phyloP scores from a whole-genome alignment of 2,329 filamentous ascomycete genomes.

The Trichoderma afroharzianum region DNA sequence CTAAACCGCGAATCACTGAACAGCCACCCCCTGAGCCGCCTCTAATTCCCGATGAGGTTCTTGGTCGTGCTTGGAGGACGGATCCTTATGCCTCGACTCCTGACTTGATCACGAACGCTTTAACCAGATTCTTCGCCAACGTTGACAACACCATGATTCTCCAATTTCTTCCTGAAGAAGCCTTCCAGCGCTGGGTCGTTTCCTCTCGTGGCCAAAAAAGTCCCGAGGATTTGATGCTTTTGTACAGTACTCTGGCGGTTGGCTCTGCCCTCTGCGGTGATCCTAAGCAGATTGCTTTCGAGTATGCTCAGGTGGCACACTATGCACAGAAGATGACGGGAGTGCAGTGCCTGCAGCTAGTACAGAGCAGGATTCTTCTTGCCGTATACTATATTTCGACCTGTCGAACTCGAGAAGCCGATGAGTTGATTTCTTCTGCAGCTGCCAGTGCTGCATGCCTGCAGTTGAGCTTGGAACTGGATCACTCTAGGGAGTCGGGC shows the following conservation, averaged over 20 bases:
- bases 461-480: constrained; percentile 61
- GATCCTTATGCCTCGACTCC: constrained; percentile 47
- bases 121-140: constrained; percentile 42
- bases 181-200: constrained; percentile 38
- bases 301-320: constrained; percentile 51
- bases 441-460: constrained; percentile 57
- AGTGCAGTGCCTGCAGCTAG: constrained; percentile 51
- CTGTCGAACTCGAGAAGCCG: constrained; percentile 56
- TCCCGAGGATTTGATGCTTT: constrained; percentile 44
- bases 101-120: constrained; percentile 36
- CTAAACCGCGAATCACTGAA: constrained; percentile 36
- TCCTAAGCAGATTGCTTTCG: constrained; percentile 34
- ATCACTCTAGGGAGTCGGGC: constrained; percentile 39
- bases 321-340: constrained; percentile 44
- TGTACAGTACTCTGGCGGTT: constrained; percentile 42
- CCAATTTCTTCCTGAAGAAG: constrained; percentile 39
- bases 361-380: constrained; percentile 64
- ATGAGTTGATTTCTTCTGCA: constrained; percentile 61
- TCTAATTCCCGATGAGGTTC: constrained; percentile 47
- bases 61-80: constrained; percentile 48
- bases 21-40: constrained; percentile 40
- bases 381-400: constrained; percentile 63
- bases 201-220: constrained; percentile 35
- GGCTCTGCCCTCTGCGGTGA: constrained; percentile 39
- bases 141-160: constrained; percentile 41